phyloP scores from a whole-genome alignment of 2,329 filamentous ascomycete genomes.

The Aspergillus luchuensis region DNA sequence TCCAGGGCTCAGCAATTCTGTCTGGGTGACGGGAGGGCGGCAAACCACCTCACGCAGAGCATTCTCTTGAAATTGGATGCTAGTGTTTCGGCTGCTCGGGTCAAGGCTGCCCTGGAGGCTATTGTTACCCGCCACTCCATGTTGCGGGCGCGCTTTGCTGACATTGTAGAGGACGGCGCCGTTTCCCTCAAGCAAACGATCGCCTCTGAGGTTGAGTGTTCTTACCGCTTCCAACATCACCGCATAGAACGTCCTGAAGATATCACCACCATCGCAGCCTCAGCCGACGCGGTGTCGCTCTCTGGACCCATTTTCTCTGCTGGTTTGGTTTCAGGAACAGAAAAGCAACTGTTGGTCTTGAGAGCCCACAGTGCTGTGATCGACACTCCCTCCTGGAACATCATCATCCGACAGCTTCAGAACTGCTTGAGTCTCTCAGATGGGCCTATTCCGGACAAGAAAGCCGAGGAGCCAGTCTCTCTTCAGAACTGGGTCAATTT shows the following conservation, averaged over 20 bases:
- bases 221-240: background rate
- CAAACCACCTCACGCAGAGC: background rate
- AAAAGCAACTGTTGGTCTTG: background rate
- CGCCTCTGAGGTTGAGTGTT: background rate
- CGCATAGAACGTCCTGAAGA: background rate
- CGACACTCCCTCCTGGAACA: background rate
- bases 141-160: background rate
- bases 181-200: background rate
- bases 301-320: background rate
- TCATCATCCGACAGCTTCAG: background rate
- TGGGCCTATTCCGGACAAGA: background rate
- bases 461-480: background rate
- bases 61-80: background rate
- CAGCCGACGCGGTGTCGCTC: background rate
- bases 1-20: background rate
- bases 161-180: background rate
- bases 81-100: background rate
- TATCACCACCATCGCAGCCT: background rate
- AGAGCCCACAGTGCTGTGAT: background rate
- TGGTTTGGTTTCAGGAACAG: background rate
- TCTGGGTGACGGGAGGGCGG: background rate
- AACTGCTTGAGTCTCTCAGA: background rate
- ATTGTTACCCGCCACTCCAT: background rate
- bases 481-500: background rate
- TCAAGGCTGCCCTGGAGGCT: background rate